Percentiles rank a stretch among this genome's conserved stretches.
These are phyloP conservation scores for Salvia rosmarinus DNA, from an alignment of 257 asterid species.

Conservation along the genomic window DNA sequence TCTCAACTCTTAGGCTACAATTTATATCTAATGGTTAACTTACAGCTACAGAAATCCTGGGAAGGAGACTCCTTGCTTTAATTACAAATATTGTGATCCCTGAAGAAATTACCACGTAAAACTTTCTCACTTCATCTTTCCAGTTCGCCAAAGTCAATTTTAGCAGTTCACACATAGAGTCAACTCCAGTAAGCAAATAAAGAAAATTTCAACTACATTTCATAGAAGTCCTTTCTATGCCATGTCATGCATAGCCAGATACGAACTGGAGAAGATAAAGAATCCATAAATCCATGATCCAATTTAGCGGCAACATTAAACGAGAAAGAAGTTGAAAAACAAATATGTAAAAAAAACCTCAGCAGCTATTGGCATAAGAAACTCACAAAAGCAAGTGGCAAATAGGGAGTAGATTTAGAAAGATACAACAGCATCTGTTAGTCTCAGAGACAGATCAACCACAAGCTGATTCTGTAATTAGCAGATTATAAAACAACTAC, in stretches of 20 bases:
- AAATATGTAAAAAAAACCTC: background rate
- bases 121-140: constrained; percentile 2
- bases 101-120: background rate
- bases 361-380: background rate
- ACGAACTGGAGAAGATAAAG: background rate
- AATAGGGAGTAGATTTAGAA: constrained; percentile 9
- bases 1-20: background rate
- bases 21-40: background rate
- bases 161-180: background rate
- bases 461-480: background rate
- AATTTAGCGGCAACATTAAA: background rate
- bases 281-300: background rate
- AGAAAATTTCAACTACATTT: background rate
- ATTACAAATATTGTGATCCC: background rate
- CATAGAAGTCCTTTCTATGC: background rate
- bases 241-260: background rate
- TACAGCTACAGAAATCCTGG: background rate
- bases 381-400: background rate
- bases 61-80: background rate
- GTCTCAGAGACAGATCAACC: constrained; percentile 7
- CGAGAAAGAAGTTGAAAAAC: background rate
- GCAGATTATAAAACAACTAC: background rate
- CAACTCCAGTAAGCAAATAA: background rate
- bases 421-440: constrained; percentile 21
- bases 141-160: background rate